Evolutionary conservation across 148 eudicot species (phyloP).

Genomic region (Nepenthes mirabilis): DNA sequence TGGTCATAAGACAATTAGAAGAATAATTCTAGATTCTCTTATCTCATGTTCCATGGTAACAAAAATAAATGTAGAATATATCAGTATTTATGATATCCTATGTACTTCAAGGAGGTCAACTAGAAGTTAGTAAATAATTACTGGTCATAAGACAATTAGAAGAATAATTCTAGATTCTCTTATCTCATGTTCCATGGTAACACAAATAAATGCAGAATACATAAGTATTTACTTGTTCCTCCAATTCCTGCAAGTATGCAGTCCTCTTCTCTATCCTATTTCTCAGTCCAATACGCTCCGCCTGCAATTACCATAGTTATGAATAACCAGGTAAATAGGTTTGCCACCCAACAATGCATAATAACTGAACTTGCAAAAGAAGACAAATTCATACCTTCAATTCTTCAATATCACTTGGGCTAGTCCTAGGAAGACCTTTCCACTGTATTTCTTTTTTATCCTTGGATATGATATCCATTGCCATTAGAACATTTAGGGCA

Average conservation of each 20-base stretch:
- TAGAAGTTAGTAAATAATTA: constrained; percentile 2
- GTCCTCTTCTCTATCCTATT: constrained; percentile 64
- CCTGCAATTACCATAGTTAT: constrained; percentile 26
- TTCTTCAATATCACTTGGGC: constrained; percentile 37
- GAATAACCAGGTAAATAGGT: neutral
- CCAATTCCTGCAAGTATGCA: constrained; percentile 71
- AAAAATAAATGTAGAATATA: neutral
- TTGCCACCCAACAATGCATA: neutral
- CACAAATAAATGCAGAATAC: neutral
- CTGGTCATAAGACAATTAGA: neutral
- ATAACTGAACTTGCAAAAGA: neutral
- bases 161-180: too few species aligned
- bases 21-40: too few species aligned
- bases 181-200: neutral
- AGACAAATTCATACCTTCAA: constrained; percentile 43
- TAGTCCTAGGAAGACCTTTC: constrained; percentile 35
- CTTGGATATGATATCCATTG: constrained; percentile 41
- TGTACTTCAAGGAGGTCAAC: constrained; percentile 22
- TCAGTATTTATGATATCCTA: constrained; percentile 54
- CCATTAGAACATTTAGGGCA: constrained; percentile 53
- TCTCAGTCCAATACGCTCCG: constrained; percentile 49
- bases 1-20: too few species aligned
- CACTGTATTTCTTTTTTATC: constrained; percentile 46
- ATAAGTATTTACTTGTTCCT: constrained; percentile 60
- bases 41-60: neutral